These are phyloP conservation scores for Cordyceps pruinosa DNA, from an alignment of 2,329 filamentous ascomycete genomes.

Conservation along the genomic window DNA sequence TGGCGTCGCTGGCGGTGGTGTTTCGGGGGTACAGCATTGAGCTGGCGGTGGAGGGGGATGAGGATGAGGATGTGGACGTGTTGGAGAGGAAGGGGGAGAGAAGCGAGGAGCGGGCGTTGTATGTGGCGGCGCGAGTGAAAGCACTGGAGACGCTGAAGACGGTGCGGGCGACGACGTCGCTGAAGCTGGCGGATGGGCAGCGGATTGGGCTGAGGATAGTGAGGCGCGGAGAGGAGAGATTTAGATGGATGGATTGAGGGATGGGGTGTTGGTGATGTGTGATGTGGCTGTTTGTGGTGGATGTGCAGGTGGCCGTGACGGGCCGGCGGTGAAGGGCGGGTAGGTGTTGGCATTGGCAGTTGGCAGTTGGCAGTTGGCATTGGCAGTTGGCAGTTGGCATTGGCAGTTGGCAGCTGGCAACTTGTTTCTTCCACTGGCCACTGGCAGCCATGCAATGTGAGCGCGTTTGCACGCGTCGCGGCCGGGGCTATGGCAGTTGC, in stretches of 20 bases:
- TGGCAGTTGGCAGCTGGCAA: background rate
- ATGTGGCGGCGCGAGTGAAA: slow-evolving; percentile 52
- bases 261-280: background rate
- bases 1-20: slow-evolving; percentile 46
- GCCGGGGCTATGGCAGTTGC: too few species aligned
- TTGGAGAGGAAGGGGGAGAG: too few species aligned
- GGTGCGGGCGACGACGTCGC: slow-evolving; percentile 59
- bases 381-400: slow-evolving; percentile 1
- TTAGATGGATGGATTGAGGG: slow-evolving; percentile 26
- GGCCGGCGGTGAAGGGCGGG: too few species aligned
- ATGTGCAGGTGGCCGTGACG: too few species aligned
- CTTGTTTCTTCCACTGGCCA: background rate
- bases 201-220: slow-evolving; percentile 63
- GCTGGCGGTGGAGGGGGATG: slow-evolving; percentile 54
- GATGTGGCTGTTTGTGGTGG: background rate
- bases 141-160: slow-evolving; percentile 45
- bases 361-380: background rate
- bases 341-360: background rate
- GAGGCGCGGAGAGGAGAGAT: slow-evolving; percentile 62
- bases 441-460: background rate
- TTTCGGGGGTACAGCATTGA: slow-evolving; percentile 60
- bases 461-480: slow-evolving; percentile 7
- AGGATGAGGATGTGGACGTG: slow-evolving; percentile 37
- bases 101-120: slow-evolving; percentile 43
- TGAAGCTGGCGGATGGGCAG: slow-evolving; percentile 57